Conservation (phyloP, 176 grass and related monocot species). For the Luzula sylvatica region DNA sequence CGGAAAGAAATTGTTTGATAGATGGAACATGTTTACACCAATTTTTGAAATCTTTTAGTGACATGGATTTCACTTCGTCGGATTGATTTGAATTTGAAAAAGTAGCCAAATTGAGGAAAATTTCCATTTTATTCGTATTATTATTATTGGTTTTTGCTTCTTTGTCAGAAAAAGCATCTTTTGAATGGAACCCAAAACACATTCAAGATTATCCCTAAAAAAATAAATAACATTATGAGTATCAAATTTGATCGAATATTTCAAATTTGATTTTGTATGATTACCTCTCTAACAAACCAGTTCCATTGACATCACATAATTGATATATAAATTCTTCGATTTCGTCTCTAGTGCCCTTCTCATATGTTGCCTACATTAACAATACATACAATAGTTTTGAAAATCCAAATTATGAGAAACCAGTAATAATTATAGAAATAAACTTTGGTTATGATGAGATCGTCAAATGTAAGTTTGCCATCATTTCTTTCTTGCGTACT, state of each 20-base stretch:
- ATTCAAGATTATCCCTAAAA: constrained; percentile 72
- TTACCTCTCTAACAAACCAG: constrained; percentile 53
- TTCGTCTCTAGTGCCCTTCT: constrained; percentile 64
- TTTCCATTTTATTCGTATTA: constrained; percentile 33
- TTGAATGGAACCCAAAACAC: constrained; percentile 58
- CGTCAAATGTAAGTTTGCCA: constrained; percentile 53
- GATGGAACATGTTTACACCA: constrained; percentile 64
- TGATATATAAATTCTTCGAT: constrained; percentile 71
- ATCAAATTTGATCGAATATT: not conserved
- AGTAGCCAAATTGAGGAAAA: constrained; percentile 56
- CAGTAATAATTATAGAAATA: not conserved
- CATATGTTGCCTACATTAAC: constrained; percentile 45
- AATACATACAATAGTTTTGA: not conserved
- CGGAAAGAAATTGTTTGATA: constrained; percentile 65
- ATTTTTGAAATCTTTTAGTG: constrained; percentile 64
- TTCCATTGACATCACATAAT: constrained; percentile 69
- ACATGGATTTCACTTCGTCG: constrained; percentile 48
- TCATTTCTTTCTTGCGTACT: constrained; percentile 43
- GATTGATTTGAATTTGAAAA: constrained; percentile 49
- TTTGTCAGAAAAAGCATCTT: constrained; percentile 58
- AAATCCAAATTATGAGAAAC: not conserved
- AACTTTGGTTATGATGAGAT: constrained; percentile 70
- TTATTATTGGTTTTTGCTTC: constrained; percentile 24
- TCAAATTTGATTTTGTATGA: not conserved
- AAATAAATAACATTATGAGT: constrained; percentile 3